phyloP scores from a whole-genome alignment of 78 protist species.

The Thecamonas trahens region DNA sequence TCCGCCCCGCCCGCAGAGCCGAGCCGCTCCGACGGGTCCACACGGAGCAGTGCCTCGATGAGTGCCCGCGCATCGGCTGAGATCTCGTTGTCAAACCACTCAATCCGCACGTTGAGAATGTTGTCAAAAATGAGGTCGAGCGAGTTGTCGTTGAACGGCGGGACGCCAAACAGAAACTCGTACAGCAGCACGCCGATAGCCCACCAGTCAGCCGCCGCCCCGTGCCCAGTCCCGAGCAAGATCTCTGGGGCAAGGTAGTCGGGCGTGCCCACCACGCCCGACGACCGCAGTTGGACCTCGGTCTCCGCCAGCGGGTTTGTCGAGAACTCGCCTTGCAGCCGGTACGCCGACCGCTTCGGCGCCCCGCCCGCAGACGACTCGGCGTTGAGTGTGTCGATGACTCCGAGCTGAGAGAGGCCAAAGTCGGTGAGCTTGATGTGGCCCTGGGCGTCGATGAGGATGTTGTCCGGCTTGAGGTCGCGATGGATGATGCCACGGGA shows the following conservation, averaged over 20 bases:
- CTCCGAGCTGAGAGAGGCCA: slow-evolving; percentile 75
- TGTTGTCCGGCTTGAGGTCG: slow-evolving; percentile 80
- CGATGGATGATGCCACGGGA: slow-evolving; percentile 37
- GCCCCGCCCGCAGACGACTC: too few species aligned
- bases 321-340: not conserved
- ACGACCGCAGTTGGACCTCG: not conserved
- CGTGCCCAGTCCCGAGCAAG: slow-evolving; percentile 7
- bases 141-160: slow-evolving; percentile 36
- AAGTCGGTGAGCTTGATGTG: slow-evolving; percentile 91
- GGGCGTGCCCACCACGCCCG: slow-evolving; percentile 77
- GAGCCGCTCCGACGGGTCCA: not conserved
- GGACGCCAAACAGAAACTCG: slow-evolving; percentile 29
- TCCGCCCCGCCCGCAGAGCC: too few species aligned
- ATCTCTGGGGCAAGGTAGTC: slow-evolving; percentile 96
- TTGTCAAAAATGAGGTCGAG: not conserved
- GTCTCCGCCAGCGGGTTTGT: not conserved
- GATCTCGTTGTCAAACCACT: not conserved
- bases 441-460: slow-evolving; percentile 66
- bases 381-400: slow-evolving; percentile 7
- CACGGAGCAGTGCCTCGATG: not conserved
- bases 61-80: not conserved
- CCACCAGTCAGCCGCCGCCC: slow-evolving; percentile 68
- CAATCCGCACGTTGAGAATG: not conserved
- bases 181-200: slow-evolving; percentile 29
- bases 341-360: too few species aligned